Evolutionary conservation across 1,139 yeast genomes (phyloP).

Genomic region (Pichia sp.): DNA sequence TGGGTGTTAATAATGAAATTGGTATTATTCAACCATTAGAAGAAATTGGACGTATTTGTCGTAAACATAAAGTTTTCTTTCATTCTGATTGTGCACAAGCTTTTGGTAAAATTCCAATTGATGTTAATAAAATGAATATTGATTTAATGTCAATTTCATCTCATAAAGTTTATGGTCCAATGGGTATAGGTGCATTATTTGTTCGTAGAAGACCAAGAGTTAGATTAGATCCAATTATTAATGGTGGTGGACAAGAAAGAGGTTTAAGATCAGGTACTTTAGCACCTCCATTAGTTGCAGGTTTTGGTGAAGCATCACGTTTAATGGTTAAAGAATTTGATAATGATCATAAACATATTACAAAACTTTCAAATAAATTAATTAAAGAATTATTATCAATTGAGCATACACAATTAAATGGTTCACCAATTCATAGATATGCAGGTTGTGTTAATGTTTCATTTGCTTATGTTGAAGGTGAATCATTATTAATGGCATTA

Average conservation of each 20-base stretch:
- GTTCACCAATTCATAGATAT: constrained; percentile 66
- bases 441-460: constrained; percentile 96
- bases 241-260: constrained; percentile 99
- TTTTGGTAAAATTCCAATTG: constrained; percentile 86
- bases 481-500: constrained; percentile 92
- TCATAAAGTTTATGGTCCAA: constrained; percentile 97
- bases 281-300: constrained; percentile 92
- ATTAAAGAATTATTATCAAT: constrained; percentile 67
- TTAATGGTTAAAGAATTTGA: constrained; percentile 67
- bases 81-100: constrained; percentile 99
- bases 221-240: constrained; percentile 87
- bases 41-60: constrained; percentile 86
- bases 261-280: constrained; percentile 96
- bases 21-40: constrained; percentile 96
- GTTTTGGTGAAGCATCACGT: constrained; percentile 97
- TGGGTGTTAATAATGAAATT: constrained; percentile 98
- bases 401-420: constrained; percentile 87
- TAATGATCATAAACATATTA: constrained; percentile 68
- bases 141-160: constrained; percentile 92
- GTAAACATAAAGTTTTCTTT: constrained; percentile 83
- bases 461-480: constrained; percentile 97
- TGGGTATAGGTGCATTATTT: constrained; percentile 93
- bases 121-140: constrained; percentile 88
- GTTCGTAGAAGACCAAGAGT: constrained; percentile 98
- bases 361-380: constrained; percentile 64